Base-by-base conservation (phyloP, 768 basidiomycete genomes). In the Kwoniella europaea region DNA sequence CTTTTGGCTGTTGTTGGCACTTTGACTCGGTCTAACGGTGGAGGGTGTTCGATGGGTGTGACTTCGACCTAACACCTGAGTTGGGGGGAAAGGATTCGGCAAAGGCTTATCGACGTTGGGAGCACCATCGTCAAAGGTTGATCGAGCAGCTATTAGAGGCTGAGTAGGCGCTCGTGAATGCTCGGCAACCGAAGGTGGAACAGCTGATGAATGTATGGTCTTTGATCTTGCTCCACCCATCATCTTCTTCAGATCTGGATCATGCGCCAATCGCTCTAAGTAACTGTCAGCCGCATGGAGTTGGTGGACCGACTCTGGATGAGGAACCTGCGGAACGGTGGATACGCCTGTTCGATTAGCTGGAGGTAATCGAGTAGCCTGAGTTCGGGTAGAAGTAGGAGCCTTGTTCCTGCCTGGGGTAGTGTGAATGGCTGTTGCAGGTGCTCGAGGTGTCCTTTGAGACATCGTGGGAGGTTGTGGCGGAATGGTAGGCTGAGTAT, bases 211-310 rank as follows among this genome's bases (percentile, higher is more conserved):
- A 24, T 80, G 78, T n/a, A 82, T 70, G 10, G 79, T 79, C 65
- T 72, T 76, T 10, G 70, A 65, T 12, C 67, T 74, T 1, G 80
- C 78, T 5, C 76, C 78, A 22, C 41, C 35, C 12, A 82, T 74
- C 74, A 83, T 76, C 10, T 92, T 42, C 85, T 95, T 44, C 91
- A 95, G 87, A 77, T 91, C 2, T 89, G 93, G 57, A 92, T 95
- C 76, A 91, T 94, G 91, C 86, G 94, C 60, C 89, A 94, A 78
- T 90, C 92, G 2, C 79, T 93, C 57, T 88, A 83, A 74, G 52
- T 80, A 82, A 1, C 76, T 76, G 20, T 82, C 80, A 4, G 81
- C 82, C 2, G 79, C 69, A 29, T 77, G 65, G 60, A 63, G 72
- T 10, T 61, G 73, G 0, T 55, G 15, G 1, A 69, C 50, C 10